Evolutionary conservation across 2,329 filamentous ascomycete species (phyloP).

Genomic region (Colletotrichum liriopes): DNA sequence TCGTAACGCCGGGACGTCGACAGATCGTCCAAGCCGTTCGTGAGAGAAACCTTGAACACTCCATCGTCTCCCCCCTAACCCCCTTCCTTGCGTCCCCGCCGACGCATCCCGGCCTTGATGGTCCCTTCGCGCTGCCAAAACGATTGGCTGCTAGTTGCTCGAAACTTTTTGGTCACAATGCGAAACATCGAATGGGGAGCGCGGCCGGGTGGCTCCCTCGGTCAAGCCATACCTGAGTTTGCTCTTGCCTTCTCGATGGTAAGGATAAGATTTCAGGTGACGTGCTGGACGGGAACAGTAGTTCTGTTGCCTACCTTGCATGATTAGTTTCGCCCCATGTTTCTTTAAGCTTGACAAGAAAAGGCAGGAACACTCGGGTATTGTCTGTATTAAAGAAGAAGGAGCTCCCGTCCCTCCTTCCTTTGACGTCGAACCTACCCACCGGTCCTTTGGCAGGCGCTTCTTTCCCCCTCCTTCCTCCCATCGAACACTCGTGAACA

Average conservation of each 20-base stretch:
- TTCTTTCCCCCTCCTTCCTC: conserved; percentile 8
- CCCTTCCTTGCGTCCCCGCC: conserved; percentile 10
- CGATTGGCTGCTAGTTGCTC: conserved; percentile 33
- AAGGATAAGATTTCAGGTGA: conserved; percentile 17
- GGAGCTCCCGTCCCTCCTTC: conserved; percentile 31
- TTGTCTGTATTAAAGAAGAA: conserved; percentile 37
- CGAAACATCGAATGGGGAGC: conserved; percentile 38
- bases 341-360: conserved; percentile 24
- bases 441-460: conserved; percentile 36
- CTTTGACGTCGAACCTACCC: conserved; percentile 25
- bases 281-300: conserved; percentile 19
- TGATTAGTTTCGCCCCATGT: conserved; percentile 19
- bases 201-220: conserved; percentile 24
- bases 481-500: conserved; percentile 25
- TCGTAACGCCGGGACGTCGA: conserved; percentile 21
- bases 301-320: conserved; percentile 7
- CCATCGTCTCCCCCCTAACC: conserved; percentile 17
- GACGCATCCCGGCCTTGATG: conserved; percentile 29
- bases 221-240: conserved; percentile 26
- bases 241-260: conserved; percentile 14
- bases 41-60: conserved; percentile 33
- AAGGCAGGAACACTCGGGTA: background rate
- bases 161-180: conserved; percentile 36
- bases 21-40: conserved; percentile 33
- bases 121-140: conserved; percentile 31